Evolutionary conservation across 148 eudicot species (phyloP), one percentile per base, ranked within the genome.

Genomic region (Dysphania ambrosioides): DNA sequence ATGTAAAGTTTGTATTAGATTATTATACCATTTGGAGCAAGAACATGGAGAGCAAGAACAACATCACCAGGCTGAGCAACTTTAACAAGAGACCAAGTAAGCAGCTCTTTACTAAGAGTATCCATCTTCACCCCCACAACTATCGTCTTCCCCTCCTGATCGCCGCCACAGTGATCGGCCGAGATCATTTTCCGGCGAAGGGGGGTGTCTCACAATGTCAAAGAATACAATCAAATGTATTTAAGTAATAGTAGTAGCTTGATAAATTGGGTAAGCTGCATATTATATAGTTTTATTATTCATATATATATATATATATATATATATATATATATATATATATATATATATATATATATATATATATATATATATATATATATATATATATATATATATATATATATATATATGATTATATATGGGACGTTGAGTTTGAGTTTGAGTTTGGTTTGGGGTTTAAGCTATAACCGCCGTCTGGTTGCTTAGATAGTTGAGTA

Each of bases 21-120:
- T n/a, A n/a, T n/a, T 65, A 7, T 80, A 88, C 91, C 95, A 36
- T 88, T 83, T 34, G 81, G 63, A 57, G 60, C 66, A 13, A 91
- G 84, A 53, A 89, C 88, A 80, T 94, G 98, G 27, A 94, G 86
- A 42, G 98, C 98, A 71, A 94, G 68, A 24, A 94, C 88, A 64
- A 85, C 85, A 88, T 94, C 98, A 77, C 96, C 97, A 72, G 90
- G 79, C 15, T 83, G 76, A 59, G 97, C 90, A 26, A 83, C 85
- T 49, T 94, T 92, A 23, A 92, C 96, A 60, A 94, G 85, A 19
- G 96, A 86, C 98, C 98, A 94, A 44, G 98, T 94, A 8, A 94
- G 88, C 66, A 94, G 41, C 78, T 92, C 98, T 61, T 78, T 86
- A 75, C 98, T 94, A 11, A 74, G 73, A n/a, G 81, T 82, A 75